Evolutionary conservation across 257 asterid genomes (phyloP).

Genomic region (Fraxinus cuspidata): DNA sequence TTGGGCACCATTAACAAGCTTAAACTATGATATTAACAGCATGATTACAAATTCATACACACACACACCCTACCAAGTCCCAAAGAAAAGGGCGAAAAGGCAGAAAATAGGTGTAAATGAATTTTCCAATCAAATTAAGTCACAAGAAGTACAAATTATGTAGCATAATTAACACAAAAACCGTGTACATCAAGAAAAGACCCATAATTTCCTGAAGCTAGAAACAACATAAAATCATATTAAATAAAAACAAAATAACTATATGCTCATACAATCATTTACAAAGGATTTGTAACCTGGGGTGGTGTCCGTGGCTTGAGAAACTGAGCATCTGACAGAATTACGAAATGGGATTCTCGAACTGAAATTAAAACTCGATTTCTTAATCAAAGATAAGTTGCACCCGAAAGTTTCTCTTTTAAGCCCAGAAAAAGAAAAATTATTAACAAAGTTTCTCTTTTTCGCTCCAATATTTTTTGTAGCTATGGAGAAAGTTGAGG

Average conservation of each 20-base stretch:
- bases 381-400: conserved; percentile 37
- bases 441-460: conserved; percentile 22
- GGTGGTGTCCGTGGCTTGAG: conserved; percentile 57
- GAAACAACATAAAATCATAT: not conserved
- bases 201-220: not conserved
- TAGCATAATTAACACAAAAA: not conserved
- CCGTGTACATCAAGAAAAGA: not conserved
- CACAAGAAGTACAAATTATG: not conserved
- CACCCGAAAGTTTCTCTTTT: conserved; percentile 53
- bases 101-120: not conserved
- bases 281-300: conserved; percentile 38
- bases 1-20: not conserved
- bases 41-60: not conserved
- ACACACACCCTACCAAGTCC: not conserved
- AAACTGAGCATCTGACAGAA: conserved; percentile 72
- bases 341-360: conserved; percentile 37
- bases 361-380: conserved; percentile 19
- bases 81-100: not conserved
- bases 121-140: not conserved
- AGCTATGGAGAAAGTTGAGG: conserved; percentile 26
- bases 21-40: not conserved
- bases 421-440: conserved; percentile 44
- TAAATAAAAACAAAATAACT: not conserved
- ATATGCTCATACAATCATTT: not conserved
- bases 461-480: conserved; percentile 33